Percentiles rank a stretch among this genome's conserved stretches.
Evolutionary conservation across 2,329 filamentous ascomycete species (phyloP).

Genomic region (Mariannaea elegans): DNA sequence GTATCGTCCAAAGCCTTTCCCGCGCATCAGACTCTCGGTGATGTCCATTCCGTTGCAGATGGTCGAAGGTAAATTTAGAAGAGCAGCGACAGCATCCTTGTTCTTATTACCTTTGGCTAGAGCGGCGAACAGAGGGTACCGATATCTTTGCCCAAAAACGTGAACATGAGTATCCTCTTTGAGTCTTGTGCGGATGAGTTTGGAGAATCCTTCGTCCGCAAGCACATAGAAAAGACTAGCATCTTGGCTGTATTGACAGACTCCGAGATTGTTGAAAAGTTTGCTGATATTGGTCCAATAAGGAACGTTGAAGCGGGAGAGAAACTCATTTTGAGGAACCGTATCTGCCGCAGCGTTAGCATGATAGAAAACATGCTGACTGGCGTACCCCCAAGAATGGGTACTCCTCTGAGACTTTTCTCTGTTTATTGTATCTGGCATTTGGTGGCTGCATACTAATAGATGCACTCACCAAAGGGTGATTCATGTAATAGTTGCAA

Average conservation of each 20-base stretch:
- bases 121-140: constrained; percentile 47
- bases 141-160: constrained; percentile 40
- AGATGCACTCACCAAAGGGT: not conserved
- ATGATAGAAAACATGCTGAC: constrained; percentile 51
- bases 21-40: not conserved
- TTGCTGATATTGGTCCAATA: constrained; percentile 45
- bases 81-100: constrained; percentile 36
- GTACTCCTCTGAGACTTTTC: constrained; percentile 28
- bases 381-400: constrained; percentile 59
- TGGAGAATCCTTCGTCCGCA: constrained; percentile 37
- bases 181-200: constrained; percentile 42
- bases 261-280: constrained; percentile 38
- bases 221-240: constrained; percentile 48
- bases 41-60: constrained; percentile 12
- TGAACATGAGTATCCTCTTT: constrained; percentile 25
- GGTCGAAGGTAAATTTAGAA: constrained; percentile 28
- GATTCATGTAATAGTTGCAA: constrained; percentile 51
- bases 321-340: constrained; percentile 43
- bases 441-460: not conserved
- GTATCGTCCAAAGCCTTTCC: not conserved
- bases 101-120: constrained; percentile 40
- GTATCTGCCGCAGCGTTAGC: constrained; percentile 45
- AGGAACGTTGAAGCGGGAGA: constrained; percentile 39
- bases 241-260: constrained; percentile 35
- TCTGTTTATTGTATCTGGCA: not conserved